Evolutionary conservation across 352 stramenopile genomes (phyloP), one percentile per base, ranked within the genome.

Genomic region (Globisporangium abappressorium): DNA sequence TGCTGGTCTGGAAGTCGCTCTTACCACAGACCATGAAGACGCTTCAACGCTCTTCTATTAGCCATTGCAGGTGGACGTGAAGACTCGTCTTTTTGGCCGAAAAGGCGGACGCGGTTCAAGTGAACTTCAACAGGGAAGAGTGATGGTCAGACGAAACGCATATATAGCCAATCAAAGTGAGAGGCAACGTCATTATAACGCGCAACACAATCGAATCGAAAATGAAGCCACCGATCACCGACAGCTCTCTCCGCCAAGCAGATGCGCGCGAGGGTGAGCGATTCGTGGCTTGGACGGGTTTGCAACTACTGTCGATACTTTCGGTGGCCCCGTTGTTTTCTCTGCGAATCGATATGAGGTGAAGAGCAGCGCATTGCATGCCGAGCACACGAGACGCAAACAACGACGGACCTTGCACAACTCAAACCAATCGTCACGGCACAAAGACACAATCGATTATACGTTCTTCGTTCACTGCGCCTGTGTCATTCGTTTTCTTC

Each of bases 381-480:
- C 7, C 18, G 7, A 51, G 9, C 18, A 24, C 3, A 12, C 6
- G 7, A 51, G 18, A 8, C 26, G 36, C 8, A 60, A 60, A 43
- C 28, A 9, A 57, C 43, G 20, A 24, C 20, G 18, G 22, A 51
- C 43, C 43, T 51, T 22, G 43, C 43, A 6, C 43, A 51, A 24
- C 43, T 51, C 43, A n/a, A 38, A 33, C 36, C 53, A n/a, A 60
- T 60, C 8, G 30, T 7, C 54, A 41, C 28, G 18, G 6, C 33
- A 22, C 41, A 61, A 12, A 47, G 7, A 24, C 33, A 62, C 9
- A 62, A 62, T 62, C 33, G 33, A 49, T 62, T 14, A 33, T 49
- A 62, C 56, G 56, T 20, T 49, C 12, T 49, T 62, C 33, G 36
- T 49, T 62, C 56, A 24, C 36, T 62, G 30, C n/a, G 20, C n/a